Percentiles rank a stretch among this genome's conserved stretches.
Evolutionary conservation across 164 flowering plant species (phyloP).

Genomic region (Nelumbo lutea): DNA sequence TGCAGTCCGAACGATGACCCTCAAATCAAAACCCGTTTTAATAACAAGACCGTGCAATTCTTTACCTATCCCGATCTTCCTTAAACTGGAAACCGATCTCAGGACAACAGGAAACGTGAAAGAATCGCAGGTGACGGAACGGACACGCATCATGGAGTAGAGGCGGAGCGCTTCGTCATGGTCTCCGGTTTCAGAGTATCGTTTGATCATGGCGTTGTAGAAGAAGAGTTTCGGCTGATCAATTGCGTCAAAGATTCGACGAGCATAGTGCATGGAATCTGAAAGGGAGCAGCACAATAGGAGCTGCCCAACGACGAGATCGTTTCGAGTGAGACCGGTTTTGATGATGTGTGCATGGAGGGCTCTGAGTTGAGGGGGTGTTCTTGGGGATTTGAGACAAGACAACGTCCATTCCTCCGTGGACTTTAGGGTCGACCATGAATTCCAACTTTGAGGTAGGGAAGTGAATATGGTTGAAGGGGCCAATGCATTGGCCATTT

Average conservation of each 20-base stretch:
- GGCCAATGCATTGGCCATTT: too few species aligned
- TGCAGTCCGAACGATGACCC: conserved; percentile 19
- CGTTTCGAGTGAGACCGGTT: conserved; percentile 19
- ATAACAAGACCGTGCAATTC: conserved; percentile 24
- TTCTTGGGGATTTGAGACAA: too few species aligned
- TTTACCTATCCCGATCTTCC: conserved; percentile 10
- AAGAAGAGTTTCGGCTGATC: conserved; percentile 19
- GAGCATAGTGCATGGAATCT: conserved; percentile 19
- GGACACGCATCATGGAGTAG: conserved; percentile 20
- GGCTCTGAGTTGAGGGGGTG: conserved; percentile 13
- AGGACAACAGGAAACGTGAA: conserved; percentile 28
- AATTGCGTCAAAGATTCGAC: conserved; percentile 16
- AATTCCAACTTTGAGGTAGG: too few species aligned
- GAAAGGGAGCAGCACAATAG: conserved; percentile 20
- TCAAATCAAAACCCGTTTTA: conserved; percentile 14
- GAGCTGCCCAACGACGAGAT: conserved; percentile 20
- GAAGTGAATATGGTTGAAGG: too few species aligned
- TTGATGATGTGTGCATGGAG: conserved; percentile 23
- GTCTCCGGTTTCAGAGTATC: conserved; percentile 16
- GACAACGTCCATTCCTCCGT: too few species aligned
- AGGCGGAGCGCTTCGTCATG: conserved; percentile 14
- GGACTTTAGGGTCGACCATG: too few species aligned
- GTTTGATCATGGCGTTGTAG: conserved; percentile 33
- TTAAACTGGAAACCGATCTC: conserved; percentile 15
- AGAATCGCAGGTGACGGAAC: conserved; percentile 17